Conservation (phyloP, 2,329 filamentous ascomycete genomes). For the Exophiala xenobiotica region DNA sequence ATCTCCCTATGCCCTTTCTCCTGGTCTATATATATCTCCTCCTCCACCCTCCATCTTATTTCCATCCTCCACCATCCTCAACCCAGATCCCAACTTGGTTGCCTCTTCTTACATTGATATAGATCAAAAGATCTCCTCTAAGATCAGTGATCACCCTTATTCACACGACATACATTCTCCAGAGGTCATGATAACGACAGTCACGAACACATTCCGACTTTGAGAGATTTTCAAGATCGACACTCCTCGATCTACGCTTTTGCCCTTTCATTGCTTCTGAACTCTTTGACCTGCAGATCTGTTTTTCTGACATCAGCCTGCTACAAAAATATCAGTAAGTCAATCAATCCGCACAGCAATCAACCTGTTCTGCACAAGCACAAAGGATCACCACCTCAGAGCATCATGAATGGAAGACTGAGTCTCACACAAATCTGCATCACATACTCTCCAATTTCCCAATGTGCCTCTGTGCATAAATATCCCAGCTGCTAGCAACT, state of each 20-base stretch:
- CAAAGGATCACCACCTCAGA: neutral
- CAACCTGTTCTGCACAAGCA: neutral
- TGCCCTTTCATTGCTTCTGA: neutral
- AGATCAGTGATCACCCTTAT: too few relatives aligned
- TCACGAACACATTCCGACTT: neutral
- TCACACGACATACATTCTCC: too few relatives aligned
- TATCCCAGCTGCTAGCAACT: too few relatives aligned
- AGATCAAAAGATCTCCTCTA: neutral
- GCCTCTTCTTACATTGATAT: neutral
- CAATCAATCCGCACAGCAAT: neutral
- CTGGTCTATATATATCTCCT: neutral
- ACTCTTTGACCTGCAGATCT: neutral
- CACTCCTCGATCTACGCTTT: neutral
- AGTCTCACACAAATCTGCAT: too few relatives aligned
- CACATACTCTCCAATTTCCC: too few relatives aligned
- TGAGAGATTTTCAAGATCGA: neutral
- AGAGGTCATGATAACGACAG: too few relatives aligned
- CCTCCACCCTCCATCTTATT: neutral
- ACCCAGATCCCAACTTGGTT: neutral
- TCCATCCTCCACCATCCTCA: neutral
- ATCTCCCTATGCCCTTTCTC: too few relatives aligned
- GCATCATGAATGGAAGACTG: too few relatives aligned
- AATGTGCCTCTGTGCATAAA: too few relatives aligned
- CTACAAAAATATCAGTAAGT: neutral
- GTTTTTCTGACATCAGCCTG: neutral